Base-by-base conservation (phyloP, 2,329 filamentous ascomycete genomes). In the Lecanoromycetidae sp. region DNA sequence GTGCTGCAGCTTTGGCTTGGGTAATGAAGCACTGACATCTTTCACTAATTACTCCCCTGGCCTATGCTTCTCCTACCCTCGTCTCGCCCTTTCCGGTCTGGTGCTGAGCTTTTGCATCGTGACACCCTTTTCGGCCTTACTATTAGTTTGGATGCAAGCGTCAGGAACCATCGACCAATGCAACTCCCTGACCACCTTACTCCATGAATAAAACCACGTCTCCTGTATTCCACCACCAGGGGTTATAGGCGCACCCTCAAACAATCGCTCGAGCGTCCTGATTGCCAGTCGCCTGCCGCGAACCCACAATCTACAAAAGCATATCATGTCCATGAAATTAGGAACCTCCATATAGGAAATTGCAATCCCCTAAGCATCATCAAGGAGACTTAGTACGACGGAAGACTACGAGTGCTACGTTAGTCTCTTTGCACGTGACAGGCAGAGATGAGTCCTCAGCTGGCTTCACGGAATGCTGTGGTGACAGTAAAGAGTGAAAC, bases 401-500 rank as follows among this genome's bases (percentile, higher is more conserved):
- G n/a, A n/a, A n/a, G n/a, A n/a, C n/a, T n/a, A n/a, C n/a, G n/a
- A n/a, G n/a, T n/a, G n/a, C n/a, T n/a, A n/a, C n/a, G n/a, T n/a
- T n/a, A 22, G 13, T 25, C 13, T 3, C n/a, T 9, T 2, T 4
- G n/a, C 26, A 5, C 9, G 22, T 15, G 22, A 20, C 36, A 27
- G 10, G 33, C 23, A 41, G 10, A 22, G n/a, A 52, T 54, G 50
- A 35, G 45, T 44, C 51, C 50, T 19, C 50, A 46, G 15, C 22
- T 38, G 12, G 44, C 38, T 29, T 26, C 43, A 3, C 34, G 39
- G 15, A 44, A 40, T 23, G 32, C 41, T 27, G 32, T 46, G 17
- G 35, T 43, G 29, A 46, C 48, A 7, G 38, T 51, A 8, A 52
- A 52, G 40, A 53, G 38, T 32, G 50, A 52, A 34, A 41, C 51